A percentile compares a stretch with the other conserved stretches of the same genome.
Evolutionary conservation across 2,329 filamentous ascomycete genomes (phyloP).

Genomic region (Teratosphaeria gauchensis): DNA sequence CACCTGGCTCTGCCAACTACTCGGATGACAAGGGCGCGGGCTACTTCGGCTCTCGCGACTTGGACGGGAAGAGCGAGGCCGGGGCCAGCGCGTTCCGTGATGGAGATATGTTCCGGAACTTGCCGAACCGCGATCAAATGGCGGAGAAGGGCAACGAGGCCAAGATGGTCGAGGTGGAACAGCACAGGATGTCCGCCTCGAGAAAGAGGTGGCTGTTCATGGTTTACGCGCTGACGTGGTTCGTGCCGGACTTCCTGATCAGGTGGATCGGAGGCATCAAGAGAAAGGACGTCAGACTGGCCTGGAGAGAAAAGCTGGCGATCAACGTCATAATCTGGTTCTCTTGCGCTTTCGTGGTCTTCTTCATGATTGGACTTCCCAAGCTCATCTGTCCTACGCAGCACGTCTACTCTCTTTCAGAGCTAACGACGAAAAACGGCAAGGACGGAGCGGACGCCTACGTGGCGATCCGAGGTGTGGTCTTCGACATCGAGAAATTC

Average conservation of each 20-base stretch:
- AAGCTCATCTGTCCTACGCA: slow-evolving; percentile 83
- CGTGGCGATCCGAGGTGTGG: slow-evolving; percentile 75
- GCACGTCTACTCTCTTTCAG: slow-evolving; percentile 69
- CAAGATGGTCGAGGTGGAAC: slow-evolving; percentile 81
- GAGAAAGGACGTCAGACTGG: slow-evolving; percentile 81
- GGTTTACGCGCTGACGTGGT: slow-evolving; percentile 77
- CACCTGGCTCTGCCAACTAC: slow-evolving; percentile 47
- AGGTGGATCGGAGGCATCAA: slow-evolving; percentile 71
- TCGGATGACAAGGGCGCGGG: slow-evolving; percentile 67
- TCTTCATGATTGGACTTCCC: slow-evolving; percentile 86
- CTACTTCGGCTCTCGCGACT: slow-evolving; percentile 72
- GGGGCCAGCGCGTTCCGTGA: slow-evolving; percentile 82
- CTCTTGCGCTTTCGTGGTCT: slow-evolving; percentile 64
- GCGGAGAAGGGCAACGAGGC: slow-evolving; percentile 91
- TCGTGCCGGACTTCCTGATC: slow-evolving; percentile 75
- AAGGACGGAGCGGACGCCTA: slow-evolving; percentile 57
- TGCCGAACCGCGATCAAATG: slow-evolving; percentile 89
- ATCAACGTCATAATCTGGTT: slow-evolving; percentile 98
- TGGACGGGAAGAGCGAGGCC: slow-evolving; percentile 82
- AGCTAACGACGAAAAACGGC: slow-evolving; percentile 66
- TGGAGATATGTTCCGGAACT: slow-evolving; percentile 96
- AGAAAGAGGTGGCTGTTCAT: slow-evolving; percentile 86
- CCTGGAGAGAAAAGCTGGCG: slow-evolving; percentile 94
- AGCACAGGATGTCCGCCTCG: slow-evolving; percentile 63
- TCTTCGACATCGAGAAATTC: slow-evolving; percentile 72